phyloP scores from a whole-genome alignment of 805 yeast genomes.

The Kodamaea kakaduensis region DNA sequence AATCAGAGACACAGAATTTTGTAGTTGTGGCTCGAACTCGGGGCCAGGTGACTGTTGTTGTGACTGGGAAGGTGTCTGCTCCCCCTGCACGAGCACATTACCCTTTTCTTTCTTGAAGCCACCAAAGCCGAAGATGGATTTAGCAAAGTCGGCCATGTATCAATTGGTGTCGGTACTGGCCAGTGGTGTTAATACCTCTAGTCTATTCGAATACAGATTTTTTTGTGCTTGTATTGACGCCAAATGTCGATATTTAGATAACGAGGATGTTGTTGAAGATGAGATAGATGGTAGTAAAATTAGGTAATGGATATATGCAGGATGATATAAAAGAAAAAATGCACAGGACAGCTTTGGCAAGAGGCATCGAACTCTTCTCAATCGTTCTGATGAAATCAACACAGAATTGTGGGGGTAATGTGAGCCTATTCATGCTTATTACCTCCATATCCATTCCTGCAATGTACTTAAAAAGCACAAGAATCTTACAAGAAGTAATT shows the following conservation, averaged over 20 bases:
- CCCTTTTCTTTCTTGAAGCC: slow-evolving; percentile 27
- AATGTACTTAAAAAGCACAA: too few relatives aligned
- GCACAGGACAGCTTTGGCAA: too few relatives aligned
- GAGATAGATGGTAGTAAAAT: slow-evolving; percentile 4
- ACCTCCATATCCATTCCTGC: too few relatives aligned
- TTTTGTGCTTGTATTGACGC: background rate
- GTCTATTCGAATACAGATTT: too few relatives aligned
- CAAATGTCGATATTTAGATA: slow-evolving; percentile 1
- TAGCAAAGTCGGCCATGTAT: slow-evolving; percentile 43
- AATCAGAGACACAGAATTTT: slow-evolving; percentile 1
- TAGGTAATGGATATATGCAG: background rate
- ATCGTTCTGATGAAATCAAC: too few relatives aligned
- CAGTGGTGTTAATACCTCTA: too few relatives aligned
- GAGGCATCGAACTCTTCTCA: too few relatives aligned
- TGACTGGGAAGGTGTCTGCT: slow-evolving; percentile 7
- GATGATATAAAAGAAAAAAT: background rate
- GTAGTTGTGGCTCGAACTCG: slow-evolving; percentile 1
- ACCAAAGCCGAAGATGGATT: slow-evolving; percentile 41
- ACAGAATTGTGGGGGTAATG: too few relatives aligned
- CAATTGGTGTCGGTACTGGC: background rate
- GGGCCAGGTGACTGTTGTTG: background rate
- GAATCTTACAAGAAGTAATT: too few relatives aligned
- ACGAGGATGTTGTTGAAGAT: slow-evolving; percentile 8
- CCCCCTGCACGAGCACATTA: slow-evolving; percentile 12
- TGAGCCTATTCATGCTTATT: too few relatives aligned